Evolutionary conservation across 2,329 filamentous ascomycete species (phyloP).

Genomic region (Aulographum hederae): DNA sequence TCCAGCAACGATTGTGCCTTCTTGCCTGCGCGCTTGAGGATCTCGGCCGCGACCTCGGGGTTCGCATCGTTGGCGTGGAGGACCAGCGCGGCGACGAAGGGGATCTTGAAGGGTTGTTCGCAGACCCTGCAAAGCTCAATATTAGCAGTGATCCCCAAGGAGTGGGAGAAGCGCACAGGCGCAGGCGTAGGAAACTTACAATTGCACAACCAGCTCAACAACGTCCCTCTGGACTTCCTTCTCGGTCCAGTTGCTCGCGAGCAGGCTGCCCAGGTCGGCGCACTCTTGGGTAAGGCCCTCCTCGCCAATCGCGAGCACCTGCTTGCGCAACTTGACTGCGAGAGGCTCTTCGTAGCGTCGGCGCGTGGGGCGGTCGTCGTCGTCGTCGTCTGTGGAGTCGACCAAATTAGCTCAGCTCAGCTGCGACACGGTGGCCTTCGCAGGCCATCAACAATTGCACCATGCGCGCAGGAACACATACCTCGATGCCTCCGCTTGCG

Average conservation of each 20-base stretch:
- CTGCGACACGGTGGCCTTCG: no score
- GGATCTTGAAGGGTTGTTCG: constrained; percentile 96
- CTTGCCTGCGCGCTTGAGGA: constrained; percentile 45
- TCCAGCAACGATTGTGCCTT: constrained; percentile 49
- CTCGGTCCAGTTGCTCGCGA: constrained; percentile 75
- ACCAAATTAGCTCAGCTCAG: no score
- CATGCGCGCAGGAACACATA: constrained; percentile 24
- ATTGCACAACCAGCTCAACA: constrained; percentile 35
- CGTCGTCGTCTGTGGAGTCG: neutral
- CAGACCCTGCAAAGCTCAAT: constrained; percentile 31
- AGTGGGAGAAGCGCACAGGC: no score
- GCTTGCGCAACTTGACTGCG: neutral
- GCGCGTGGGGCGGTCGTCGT: neutral
- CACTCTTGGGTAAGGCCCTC: no score
- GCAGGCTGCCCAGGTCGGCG: constrained; percentile 33
- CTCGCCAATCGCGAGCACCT: neutral
- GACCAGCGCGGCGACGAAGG: constrained; percentile 73
- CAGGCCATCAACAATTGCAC: constrained; percentile 21
- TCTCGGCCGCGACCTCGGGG: constrained; percentile 51
- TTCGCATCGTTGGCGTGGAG: constrained; percentile 64
- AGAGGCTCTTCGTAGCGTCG: neutral
- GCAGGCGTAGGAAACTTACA: neutral
- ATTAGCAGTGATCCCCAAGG: neutral
- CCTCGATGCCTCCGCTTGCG: constrained; percentile 71
- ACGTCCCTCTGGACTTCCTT: constrained; percentile 58